Conservation (phyloP, 306 rosid genomes). For the Gillenia trifoliata region DNA sequence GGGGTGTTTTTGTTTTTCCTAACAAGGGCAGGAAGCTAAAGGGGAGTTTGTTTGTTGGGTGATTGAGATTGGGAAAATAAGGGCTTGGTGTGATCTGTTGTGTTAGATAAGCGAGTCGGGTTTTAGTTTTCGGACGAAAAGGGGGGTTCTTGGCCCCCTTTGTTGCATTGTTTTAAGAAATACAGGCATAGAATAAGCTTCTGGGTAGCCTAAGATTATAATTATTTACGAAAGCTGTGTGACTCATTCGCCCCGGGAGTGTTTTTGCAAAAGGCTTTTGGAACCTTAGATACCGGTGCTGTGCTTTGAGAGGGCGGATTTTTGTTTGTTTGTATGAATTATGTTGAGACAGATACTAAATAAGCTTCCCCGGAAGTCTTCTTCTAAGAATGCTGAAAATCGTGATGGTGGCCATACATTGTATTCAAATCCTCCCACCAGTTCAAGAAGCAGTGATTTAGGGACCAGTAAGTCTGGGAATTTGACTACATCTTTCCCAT, state of each 20-base stretch:
- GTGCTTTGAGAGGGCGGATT: slow-evolving; percentile 12
- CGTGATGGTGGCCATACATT: slow-evolving; percentile 40
- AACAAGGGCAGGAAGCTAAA: slow-evolving; percentile 7
- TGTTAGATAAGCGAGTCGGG: slow-evolving; percentile 8
- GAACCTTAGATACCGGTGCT: not conserved
- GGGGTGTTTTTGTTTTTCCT: slow-evolving; percentile 10
- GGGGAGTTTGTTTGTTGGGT: not conserved
- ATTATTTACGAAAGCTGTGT: not conserved
- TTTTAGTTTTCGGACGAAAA: slow-evolving; percentile 31
- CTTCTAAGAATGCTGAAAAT: slow-evolving; percentile 46
- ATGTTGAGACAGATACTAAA: slow-evolving; percentile 58
- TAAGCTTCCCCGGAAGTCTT: slow-evolving; percentile 59
- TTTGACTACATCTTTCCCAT: slow-evolving; percentile 30
- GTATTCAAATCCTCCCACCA: slow-evolving; percentile 33
- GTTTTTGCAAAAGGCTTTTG: not conserved
- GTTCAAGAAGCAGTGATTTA: slow-evolving; percentile 34
- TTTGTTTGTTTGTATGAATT: slow-evolving; percentile 29
- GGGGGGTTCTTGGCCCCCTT: slow-evolving; percentile 13
- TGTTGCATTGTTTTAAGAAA: slow-evolving; percentile 3
- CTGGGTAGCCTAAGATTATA: not conserved
- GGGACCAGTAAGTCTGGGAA: slow-evolving; percentile 40
- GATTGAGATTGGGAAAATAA: slow-evolving; percentile 14
- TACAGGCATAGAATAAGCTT: not conserved
- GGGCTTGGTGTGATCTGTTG: slow-evolving; percentile 23
- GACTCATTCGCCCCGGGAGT: not conserved